Conservation (phyloP, 257 asterid species). For the Lycium ferocissimum region DNA sequence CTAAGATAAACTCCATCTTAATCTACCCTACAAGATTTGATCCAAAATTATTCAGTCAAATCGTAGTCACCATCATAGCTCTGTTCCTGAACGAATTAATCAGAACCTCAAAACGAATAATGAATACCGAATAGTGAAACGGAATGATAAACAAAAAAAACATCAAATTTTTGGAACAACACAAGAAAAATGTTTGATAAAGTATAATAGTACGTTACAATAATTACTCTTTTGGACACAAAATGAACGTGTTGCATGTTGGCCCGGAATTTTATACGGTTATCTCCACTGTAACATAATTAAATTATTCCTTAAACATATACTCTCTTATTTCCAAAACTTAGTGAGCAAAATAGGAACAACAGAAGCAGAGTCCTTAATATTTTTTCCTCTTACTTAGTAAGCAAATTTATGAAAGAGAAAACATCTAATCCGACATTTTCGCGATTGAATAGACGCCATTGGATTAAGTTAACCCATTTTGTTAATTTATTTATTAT, state of each 20-base stretch:
- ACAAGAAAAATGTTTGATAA: background rate
- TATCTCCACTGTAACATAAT: too few species aligned
- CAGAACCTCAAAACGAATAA: too few species aligned
- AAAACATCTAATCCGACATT: background rate
- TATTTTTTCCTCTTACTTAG: background rate
- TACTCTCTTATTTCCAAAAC: too few species aligned
- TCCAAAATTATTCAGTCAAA: too few species aligned
- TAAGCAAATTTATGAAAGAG: background rate
- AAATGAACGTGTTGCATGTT: background rate
- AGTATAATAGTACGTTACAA: background rate
- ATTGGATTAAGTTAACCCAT: background rate
- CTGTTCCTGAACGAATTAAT: too few species aligned
- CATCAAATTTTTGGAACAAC: background rate
- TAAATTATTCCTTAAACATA: too few species aligned
- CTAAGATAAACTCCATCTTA: too few species aligned
- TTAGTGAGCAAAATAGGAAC: too few species aligned
- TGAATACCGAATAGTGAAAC: too few species aligned
- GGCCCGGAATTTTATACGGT: background rate
- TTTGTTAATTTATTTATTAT: background rate
- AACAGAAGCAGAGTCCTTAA: background rate
- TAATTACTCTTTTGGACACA: background rate
- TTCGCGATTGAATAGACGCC: slow-evolving; percentile 2
- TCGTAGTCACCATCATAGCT: too few species aligned
- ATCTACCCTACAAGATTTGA: too few species aligned
- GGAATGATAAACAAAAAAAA: too few species aligned